Base-by-base conservation (phyloP, 352 stramenopile genomes). In the Phytophthora multivora region DNA sequence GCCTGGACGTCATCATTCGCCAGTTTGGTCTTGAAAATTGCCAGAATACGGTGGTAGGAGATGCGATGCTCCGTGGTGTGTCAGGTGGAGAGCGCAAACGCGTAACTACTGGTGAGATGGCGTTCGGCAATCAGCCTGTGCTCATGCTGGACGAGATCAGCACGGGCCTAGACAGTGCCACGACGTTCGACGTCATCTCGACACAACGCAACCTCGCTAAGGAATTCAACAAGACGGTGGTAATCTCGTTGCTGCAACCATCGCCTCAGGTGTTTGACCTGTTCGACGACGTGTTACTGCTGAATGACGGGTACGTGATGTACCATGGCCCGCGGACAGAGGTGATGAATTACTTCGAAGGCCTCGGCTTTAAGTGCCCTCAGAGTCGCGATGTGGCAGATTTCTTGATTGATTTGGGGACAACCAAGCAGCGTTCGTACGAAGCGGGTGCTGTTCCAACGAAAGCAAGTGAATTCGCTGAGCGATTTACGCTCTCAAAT, bases 91-190 rank as follows among this genome's bases (percentile, higher is more conserved):
- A 65, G 28, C 60, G 78, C 10, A 88, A 87, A 59, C 79, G 82
- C 38, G 79, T 91, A 49, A 91, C 82, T 2, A 78, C 66, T 1
- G 82, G 80, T 16, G 79, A 91, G 71, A 98, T 98, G 81, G 60
- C 90, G 33, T 83, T 92, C 39, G 91, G 51, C 83, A 89, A 69
- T 69, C 30, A 65, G 33, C 31, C 23, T n/a, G 39, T 65, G 19
- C 16, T 59, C 1, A 16, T 65, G 30, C 8, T 64, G 45, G 56
- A 64, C 18, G 56, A 64, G 56, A 58, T 64, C 56, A 58, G 46
- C 23, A 63, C 55, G 35, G 45, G 55, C 5, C 26, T 63, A 6
- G 55, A 63, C 25, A 62, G 54, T 28, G 54, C 54, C 26, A 38
- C 54, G 15, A 62, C n/a, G 56, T 62, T 97, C 4, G 68, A 66